Evolutionary conservation across 2,329 filamentous ascomycete species (phyloP).

Genomic region (Trichoderma endophyticum): DNA sequence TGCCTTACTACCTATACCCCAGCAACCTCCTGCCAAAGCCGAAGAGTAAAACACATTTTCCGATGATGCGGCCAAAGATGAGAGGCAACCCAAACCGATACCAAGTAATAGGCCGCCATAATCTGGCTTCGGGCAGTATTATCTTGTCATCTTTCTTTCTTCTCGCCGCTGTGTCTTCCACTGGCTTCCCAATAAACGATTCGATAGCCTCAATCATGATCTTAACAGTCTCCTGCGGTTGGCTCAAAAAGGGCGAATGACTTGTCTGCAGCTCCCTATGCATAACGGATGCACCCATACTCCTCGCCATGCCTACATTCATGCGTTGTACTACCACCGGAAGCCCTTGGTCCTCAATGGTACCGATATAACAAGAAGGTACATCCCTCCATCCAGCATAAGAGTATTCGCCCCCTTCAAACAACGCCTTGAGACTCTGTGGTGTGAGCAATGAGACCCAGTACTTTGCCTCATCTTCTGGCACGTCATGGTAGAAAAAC

Average conservation of each 20-base stretch:
- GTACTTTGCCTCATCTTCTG: conserved; percentile 1
- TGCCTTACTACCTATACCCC: background rate
- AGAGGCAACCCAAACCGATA: background rate
- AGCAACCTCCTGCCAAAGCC: background rate
- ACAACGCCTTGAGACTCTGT: background rate
- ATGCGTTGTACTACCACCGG: background rate
- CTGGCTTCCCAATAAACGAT: background rate
- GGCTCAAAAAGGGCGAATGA: background rate
- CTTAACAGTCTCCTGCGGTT: background rate
- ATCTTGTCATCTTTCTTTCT: background rate
- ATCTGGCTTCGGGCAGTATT: background rate
- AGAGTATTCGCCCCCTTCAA: background rate
- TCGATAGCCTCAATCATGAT: background rate
- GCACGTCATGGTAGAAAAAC: background rate
- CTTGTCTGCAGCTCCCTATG: conserved; percentile 3
- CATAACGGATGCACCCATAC: background rate
- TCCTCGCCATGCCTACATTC: conserved; percentile 3
- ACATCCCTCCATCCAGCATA: conserved; percentile 6
- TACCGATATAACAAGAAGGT: background rate
- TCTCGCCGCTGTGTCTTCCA: background rate
- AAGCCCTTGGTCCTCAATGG: background rate
- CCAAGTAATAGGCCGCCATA: background rate
- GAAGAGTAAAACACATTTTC: background rate
- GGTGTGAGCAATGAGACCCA: background rate
- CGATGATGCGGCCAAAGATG: background rate